These are phyloP conservation scores for Lipomyces kockii DNA, from an alignment of 805 yeast species.

Conservation along the genomic window DNA sequence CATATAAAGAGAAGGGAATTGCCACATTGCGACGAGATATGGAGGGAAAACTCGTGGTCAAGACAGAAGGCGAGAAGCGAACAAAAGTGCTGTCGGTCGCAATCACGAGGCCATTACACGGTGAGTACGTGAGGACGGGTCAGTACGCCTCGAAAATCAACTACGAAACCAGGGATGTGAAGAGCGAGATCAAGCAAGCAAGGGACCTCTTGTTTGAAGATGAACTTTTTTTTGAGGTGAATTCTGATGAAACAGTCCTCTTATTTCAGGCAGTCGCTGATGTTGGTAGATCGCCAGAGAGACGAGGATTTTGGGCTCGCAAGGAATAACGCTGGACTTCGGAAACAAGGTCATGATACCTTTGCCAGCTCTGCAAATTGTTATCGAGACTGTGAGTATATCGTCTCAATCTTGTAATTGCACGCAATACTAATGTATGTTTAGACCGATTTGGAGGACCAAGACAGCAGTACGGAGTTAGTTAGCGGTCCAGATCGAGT, in stretches of 20 bases:
- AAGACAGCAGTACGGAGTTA: neutral
- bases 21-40: constrained; percentile 66
- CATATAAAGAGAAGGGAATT: constrained; percentile 71
- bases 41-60: constrained; percentile 53
- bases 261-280: neutral
- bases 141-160: neutral
- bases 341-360: constrained; percentile 67
- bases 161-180: constrained; percentile 40
- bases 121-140: constrained; percentile 11
- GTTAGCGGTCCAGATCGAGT: constrained; percentile 4
- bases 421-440: neutral
- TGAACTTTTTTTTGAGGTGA: constrained; percentile 72
- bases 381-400: constrained; percentile 58
- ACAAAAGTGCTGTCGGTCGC: constrained; percentile 63
- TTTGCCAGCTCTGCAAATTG: constrained; percentile 66
- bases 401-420: neutral
- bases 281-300: constrained; percentile 60
- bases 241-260: neutral
- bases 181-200: constrained; percentile 66
- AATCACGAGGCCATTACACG: constrained; percentile 48
- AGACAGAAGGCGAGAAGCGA: constrained; percentile 46
- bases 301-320: constrained; percentile 68
- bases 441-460: neutral
- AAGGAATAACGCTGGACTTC: constrained; percentile 66
- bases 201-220: constrained; percentile 83